Evolutionary conservation across 345 rosid genomes (phyloP), one percentile per base, ranked within the genome.

Genomic region (Euphorbia peplus): DNA sequence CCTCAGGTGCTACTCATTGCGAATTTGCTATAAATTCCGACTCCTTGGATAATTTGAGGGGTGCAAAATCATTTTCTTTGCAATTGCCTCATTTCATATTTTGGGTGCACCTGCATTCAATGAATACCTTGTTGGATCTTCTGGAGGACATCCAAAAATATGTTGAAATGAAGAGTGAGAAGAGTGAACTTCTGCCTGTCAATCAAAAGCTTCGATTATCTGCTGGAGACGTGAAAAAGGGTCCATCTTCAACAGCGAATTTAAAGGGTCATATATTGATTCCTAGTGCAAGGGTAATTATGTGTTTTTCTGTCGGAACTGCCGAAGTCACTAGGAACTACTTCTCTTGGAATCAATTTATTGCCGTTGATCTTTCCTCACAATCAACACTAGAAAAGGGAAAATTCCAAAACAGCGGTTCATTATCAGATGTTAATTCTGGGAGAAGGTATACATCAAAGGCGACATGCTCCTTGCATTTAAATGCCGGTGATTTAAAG

Each of bases 91-190:
- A 83, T 44, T 80, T 88, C 39, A 65, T 77, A 64, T 69, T 87
- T 52, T 95, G 99, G 99, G 77, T 87, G 79, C 78, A 88, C 82
- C 83, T 85, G 71, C 63, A 72, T 60, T 83, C 85, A 67, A 79
- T 87, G 57, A 73, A 79, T 50, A 72, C 64, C 81, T 60, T 95
- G 64, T 68, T 84, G 71, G 76, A 83, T 74, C 90, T 95, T 66
- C 62, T 81, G 66, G 81, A 79, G 54, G 83, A 89, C 70, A 63
- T 83, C 70, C 81, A 72, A 72, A 78, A 79, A 65, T 82, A 81
- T 75, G 61, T 58, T 68, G 51, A 79, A 68, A 65, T 55, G 60
- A 77, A 70, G 79, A 39, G 64, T 66, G 68, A 50, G 46, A 55
- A 14, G 67, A 70, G 53, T 55, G 71, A 29, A 61, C 39, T 54